These are phyloP conservation scores for Serendipita sp. DNA, from an alignment of 1,284 basidiomycete species.

Conservation along the genomic window DNA sequence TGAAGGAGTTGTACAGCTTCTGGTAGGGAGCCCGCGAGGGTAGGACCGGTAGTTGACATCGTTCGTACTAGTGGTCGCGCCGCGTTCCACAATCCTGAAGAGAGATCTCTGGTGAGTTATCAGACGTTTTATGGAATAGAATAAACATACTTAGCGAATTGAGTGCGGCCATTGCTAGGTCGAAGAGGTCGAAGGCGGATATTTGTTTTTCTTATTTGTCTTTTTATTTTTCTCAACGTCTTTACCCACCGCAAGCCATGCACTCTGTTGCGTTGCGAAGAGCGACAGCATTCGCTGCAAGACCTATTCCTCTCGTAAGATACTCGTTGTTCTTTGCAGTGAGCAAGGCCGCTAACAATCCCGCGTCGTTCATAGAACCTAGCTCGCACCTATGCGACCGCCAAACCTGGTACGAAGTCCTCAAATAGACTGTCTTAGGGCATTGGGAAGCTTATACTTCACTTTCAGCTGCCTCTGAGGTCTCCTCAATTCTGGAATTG, in stretches of 20 bases:
- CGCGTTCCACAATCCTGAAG: neutral
- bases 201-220: constrained; percentile 10
- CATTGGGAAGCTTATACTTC: constrained; percentile 29
- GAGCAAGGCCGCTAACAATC: constrained; percentile 23
- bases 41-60: constrained; percentile 9
- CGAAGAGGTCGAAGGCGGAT: neutral
- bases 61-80: neutral
- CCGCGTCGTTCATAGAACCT: constrained; percentile 27
- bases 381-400: constrained; percentile 85
- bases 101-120: too few relatives aligned
- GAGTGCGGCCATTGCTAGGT: neutral
- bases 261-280: constrained; percentile 80
- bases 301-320: constrained; percentile 20
- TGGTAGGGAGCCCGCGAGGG: constrained; percentile 13
- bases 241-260: constrained; percentile 39
- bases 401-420: constrained; percentile 75
- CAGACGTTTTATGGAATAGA: neutral
- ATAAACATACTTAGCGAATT: neutral
- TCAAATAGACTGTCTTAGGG: neutral
- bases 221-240: constrained; percentile 9
- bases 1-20: constrained; percentile 55
- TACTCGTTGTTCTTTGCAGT: constrained; percentile 27
- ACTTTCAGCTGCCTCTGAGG: constrained; percentile 84
- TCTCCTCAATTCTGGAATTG: constrained; percentile 96
- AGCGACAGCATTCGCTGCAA: constrained; percentile 48